phyloP scores from a whole-genome alignment of 2,329 filamentous ascomycete species.

The Hansfordia pulvinata region DNA sequence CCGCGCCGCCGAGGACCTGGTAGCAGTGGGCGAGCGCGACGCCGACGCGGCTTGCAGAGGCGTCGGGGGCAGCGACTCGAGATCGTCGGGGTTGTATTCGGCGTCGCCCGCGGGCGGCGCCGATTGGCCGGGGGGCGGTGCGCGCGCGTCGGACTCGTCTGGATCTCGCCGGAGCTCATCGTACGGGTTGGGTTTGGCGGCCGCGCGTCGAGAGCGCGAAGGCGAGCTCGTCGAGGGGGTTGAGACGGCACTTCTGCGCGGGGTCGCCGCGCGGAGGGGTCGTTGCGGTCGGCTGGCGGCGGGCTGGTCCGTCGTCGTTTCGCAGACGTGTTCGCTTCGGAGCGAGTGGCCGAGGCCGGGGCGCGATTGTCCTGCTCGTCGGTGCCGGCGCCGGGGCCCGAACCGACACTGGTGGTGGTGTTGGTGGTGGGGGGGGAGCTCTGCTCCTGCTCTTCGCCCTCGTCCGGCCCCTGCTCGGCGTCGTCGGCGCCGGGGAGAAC shows the following conservation, averaged over 20 bases:
- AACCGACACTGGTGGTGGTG: background rate
- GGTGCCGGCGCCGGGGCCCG: conserved; percentile 8
- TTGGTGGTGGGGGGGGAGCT: conserved; percentile 2
- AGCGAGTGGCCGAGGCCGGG: conserved; percentile 17
- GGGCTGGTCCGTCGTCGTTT: conserved; percentile 28
- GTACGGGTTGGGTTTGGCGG: background rate
- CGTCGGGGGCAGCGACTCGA: background rate
- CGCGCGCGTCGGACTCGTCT: background rate
- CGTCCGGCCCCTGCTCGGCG: conserved; percentile 7
- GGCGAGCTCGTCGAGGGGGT: background rate
- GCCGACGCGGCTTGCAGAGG: background rate
- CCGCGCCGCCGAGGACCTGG: conserved; percentile 5
- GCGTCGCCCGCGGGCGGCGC: background rate
- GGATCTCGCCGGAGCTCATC: background rate
- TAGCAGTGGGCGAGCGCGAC: background rate
- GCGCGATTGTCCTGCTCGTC: conserved; percentile 2
- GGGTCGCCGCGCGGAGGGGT: too few relatives aligned
- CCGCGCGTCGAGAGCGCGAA: background rate
- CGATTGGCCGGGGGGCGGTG: background rate
- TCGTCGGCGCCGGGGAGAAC: conserved; percentile 21
- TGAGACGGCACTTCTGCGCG: too few relatives aligned
- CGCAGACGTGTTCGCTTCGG: conserved; percentile 32
- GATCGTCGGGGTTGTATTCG: background rate
- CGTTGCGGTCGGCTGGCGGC: too few relatives aligned
- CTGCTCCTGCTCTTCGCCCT: conserved; percentile 4